Percentiles rank a stretch among this genome's conserved stretches.
phyloP scores from a whole-genome alignment of 2,329 filamentous ascomycete genomes.

The Aspergillus phoenicis region DNA sequence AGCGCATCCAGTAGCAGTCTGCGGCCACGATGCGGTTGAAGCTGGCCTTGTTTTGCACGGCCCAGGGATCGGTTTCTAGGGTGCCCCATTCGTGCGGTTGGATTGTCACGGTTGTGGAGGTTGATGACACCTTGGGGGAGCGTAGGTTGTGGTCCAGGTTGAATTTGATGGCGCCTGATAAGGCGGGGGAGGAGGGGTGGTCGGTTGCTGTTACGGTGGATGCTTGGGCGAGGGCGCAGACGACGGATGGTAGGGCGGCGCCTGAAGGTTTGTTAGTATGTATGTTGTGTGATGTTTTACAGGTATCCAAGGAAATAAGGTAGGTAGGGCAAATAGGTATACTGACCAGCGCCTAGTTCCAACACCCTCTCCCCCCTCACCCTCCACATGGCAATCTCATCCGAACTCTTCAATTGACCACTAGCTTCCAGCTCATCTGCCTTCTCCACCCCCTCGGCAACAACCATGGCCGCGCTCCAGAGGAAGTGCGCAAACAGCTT shows the following conservation, averaged over 20 bases:
- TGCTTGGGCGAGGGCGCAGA: slow-evolving; percentile 41
- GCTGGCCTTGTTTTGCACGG: slow-evolving; percentile 34
- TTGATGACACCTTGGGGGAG: not conserved
- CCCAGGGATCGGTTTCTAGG: slow-evolving; percentile 44
- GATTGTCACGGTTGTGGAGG: slow-evolving; percentile 34
- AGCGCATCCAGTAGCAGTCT: slow-evolving; percentile 63
- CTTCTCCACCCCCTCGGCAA: slow-evolving; percentile 45
- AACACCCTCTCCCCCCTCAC: slow-evolving; percentile 56
- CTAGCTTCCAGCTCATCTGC: slow-evolving; percentile 24
- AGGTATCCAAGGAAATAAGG: not conserved
- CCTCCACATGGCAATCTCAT: slow-evolving; percentile 38
- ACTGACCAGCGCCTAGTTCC: slow-evolving; percentile 62
- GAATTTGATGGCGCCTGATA: slow-evolving; percentile 45
- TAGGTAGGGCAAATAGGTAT: slow-evolving; percentile 1
- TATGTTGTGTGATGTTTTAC: not conserved
- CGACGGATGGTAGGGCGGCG: slow-evolving; percentile 46
- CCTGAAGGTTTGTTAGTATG: slow-evolving; percentile 26
- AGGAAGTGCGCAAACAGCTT: slow-evolving; percentile 61
- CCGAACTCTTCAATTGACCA: slow-evolving; percentile 9
- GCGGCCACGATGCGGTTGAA: slow-evolving; percentile 61
- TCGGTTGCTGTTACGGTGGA: slow-evolving; percentile 54
- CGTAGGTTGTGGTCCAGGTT: slow-evolving; percentile 51
- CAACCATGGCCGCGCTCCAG: slow-evolving; percentile 57
- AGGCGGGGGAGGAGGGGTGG: slow-evolving; percentile 47
- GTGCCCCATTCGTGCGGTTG: slow-evolving; percentile 60